A percentile compares a stretch with the other conserved stretches of the same genome.
These are phyloP conservation scores for Acer saccharum DNA, from an alignment of 345 rosid genomes.

Conservation along the genomic window DNA sequence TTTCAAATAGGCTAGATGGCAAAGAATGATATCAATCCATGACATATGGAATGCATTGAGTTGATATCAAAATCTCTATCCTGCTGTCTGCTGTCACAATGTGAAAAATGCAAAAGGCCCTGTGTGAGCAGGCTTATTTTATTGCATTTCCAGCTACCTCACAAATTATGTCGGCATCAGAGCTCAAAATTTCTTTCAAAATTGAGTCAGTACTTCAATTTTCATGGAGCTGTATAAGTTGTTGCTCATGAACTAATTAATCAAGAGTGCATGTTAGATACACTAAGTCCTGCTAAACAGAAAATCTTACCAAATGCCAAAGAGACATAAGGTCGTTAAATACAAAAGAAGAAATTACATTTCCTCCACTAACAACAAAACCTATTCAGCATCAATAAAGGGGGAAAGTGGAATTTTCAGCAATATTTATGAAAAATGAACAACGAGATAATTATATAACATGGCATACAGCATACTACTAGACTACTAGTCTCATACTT, in stretches of 20 bases:
- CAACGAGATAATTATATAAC: background rate
- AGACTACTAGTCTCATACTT: background rate
- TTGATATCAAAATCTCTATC: background rate
- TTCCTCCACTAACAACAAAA: background rate
- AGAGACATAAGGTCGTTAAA: background rate
- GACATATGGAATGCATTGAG: background rate
- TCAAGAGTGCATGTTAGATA: background rate
- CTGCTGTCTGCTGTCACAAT: background rate
- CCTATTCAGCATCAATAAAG: background rate
- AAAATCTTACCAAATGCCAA: background rate
- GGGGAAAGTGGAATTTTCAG: background rate
- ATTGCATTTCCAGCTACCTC: background rate
- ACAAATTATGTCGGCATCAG: background rate
- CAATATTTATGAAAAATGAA: background rate
- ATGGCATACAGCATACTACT: background rate
- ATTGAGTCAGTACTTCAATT: background rate
- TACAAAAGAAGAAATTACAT: background rate
- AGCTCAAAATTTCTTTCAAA: background rate
- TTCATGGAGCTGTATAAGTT: background rate
- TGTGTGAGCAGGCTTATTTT: constrained; percentile 1
- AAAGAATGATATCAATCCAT: background rate
- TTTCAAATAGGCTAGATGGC: background rate
- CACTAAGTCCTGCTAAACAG: background rate
- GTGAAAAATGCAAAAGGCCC: background rate
- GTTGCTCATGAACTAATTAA: background rate